phyloP scores from a whole-genome alignment of 495 filamentous ascomycete genomes.

The Penicillium goetzii region DNA sequence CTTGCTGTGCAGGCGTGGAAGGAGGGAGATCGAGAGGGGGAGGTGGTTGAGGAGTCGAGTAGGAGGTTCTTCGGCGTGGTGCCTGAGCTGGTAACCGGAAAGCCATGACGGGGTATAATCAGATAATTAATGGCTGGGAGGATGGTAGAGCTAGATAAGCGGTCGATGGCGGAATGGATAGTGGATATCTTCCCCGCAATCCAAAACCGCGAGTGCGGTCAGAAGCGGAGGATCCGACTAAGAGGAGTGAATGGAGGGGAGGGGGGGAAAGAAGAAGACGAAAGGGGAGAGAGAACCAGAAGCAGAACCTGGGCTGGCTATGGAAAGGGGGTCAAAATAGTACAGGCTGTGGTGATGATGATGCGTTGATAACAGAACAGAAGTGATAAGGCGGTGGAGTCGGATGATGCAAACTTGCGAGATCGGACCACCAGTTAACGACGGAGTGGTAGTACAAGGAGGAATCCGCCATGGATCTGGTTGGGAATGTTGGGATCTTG shows the following conservation, averaged over 20 bases:
- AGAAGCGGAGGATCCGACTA: slow-evolving; percentile 6
- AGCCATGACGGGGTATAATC: slow-evolving; percentile 62
- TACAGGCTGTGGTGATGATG: slow-evolving; percentile 13
- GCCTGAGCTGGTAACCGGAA: slow-evolving; percentile 77
- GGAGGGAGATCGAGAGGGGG: slow-evolving; percentile 42
- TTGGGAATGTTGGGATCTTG: slow-evolving; percentile 1
- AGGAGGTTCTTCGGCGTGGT: slow-evolving; percentile 60
- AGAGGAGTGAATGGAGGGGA: background rate
- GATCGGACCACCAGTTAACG: slow-evolving; percentile 22
- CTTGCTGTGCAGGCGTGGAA: slow-evolving; percentile 38
- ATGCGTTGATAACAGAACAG: slow-evolving; percentile 28
- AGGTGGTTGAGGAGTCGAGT: slow-evolving; percentile 52
- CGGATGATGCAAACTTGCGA: slow-evolving; percentile 26
- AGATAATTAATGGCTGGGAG: slow-evolving; percentile 1
- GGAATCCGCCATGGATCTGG: too few relatives aligned
- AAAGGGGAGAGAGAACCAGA: background rate
- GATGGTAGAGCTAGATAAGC: slow-evolving; percentile 16
- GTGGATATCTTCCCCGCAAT: slow-evolving; percentile 35
- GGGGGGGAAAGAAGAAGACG: background rate
- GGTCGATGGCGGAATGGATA: slow-evolving; percentile 14
- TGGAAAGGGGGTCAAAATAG: background rate
- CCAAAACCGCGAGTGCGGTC: slow-evolving; percentile 23
- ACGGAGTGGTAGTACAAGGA: too few relatives aligned
- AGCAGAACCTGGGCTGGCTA: background rate
- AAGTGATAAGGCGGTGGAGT: slow-evolving; percentile 27